Conservation (phyloP, 2,329 filamentous ascomycete species). For the Colletotrichum musae region DNA sequence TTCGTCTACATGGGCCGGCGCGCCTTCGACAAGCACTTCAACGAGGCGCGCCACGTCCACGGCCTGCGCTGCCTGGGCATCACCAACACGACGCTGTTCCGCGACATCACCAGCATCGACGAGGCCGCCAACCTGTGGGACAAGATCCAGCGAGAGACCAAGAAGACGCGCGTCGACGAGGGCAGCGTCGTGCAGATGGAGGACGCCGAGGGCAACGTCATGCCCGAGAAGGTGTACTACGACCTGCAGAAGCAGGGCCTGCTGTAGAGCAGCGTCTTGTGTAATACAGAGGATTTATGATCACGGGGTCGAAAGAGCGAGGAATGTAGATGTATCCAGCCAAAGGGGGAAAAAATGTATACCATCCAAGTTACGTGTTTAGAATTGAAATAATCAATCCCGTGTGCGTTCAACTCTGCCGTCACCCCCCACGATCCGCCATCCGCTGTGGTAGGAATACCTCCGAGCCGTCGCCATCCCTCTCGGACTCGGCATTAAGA, state of each 20-base stretch:
- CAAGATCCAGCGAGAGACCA: slow-evolving; percentile 90
- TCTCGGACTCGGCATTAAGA: too few species aligned
- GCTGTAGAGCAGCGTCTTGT: slow-evolving; percentile 67
- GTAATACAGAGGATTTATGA: too few species aligned
- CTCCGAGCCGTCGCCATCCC: too few species aligned
- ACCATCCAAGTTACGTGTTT: too few species aligned
- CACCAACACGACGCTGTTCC: slow-evolving; percentile 89
- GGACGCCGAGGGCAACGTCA: slow-evolving; percentile 96
- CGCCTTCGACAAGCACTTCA: slow-evolving; percentile 99
- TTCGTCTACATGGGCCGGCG: slow-evolving; percentile 98
- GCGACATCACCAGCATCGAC: slow-evolving; percentile 93
- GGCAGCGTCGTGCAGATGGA: slow-evolving; percentile 98
- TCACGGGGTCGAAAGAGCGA: too few species aligned
- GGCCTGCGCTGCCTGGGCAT: slow-evolving; percentile 95
- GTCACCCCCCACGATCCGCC: too few species aligned
- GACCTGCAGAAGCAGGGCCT: slow-evolving; percentile 95
- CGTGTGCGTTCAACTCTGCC: too few species aligned
- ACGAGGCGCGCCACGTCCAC: slow-evolving; percentile 92
- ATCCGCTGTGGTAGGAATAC: too few species aligned
- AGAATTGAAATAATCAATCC: too few species aligned
- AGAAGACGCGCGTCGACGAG: slow-evolving; percentile 80
- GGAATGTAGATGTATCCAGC: too few species aligned
- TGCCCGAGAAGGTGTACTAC: slow-evolving; percentile 98
- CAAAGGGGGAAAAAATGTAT: too few species aligned
- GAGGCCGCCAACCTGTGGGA: slow-evolving; percentile 92